Base-by-base conservation (phyloP, 768 basidiomycete species). In the Xerocomus brunneocitrinus region DNA sequence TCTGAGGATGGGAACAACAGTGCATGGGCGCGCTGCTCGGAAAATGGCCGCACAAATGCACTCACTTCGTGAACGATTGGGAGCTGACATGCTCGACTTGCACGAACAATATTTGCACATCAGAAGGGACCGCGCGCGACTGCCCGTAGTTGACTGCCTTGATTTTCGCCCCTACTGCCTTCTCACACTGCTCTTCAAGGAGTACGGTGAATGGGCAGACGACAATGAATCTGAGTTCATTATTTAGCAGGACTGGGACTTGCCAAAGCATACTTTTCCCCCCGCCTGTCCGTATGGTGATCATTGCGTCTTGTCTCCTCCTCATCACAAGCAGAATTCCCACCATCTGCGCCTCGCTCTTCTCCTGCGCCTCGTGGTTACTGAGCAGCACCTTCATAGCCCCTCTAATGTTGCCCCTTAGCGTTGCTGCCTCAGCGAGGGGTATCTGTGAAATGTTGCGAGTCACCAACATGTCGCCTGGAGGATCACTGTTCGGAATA, bases 211-310 rank as follows among this genome's bases (percentile, higher is more conserved):
- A 58, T 0, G 48, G 54, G 9, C 57, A 58, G 3, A 58, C 28
- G 13, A 56, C 51, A 1, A 58, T 47, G 13, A 56, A 47, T 3
- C 13, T 49, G 6, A 46, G 12, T 0, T 16, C 0, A 2, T 1
- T 1, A 2, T 53, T 14, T 10, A 56, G 5, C 25, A 56, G 31
- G 0, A 24, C 8, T 0, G 54, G 55, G n/a, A 41, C 45, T 1
- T 36, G 38, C 51, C 57, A 58, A 0, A 58, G 43, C 54, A 56
- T 56, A 24, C 14, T 32, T 9, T 58, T 58, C 0, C 57, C 57
- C 0, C 57, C 44, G 2, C 57, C 57, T 0, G 54, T 58, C 0
- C 28, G n/a, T 4, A 58, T 49, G 14, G 57, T 58, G 34, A 58
- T 25, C 34, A 47, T 36, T 0, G 27, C 39, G 1, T 58, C 47